phyloP scores from a whole-genome alignment of 2,329 filamentous ascomycete species.

The Ophiostoma pallidulum region DNA sequence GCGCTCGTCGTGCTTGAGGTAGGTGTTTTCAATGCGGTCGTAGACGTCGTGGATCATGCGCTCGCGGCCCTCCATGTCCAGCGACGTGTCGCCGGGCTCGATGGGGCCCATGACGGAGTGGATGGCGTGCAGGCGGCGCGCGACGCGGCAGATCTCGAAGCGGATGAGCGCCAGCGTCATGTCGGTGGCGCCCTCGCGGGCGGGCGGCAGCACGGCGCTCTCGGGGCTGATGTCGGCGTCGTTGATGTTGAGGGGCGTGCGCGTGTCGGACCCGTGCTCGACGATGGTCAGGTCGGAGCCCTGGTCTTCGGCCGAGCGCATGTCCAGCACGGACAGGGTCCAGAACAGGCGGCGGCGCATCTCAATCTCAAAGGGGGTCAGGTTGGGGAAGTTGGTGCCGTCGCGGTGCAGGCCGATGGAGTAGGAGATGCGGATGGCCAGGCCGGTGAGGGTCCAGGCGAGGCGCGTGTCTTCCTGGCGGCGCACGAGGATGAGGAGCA shows the following conservation, averaged over 20 bases:
- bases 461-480: constrained; percentile 43
- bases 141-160: constrained; percentile 33
- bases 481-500: constrained; percentile 47
- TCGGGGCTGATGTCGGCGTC: constrained; percentile 41
- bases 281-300: constrained; percentile 42
- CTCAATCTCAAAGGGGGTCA: constrained; percentile 52
- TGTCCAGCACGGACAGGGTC: constrained; percentile 49
- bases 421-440: constrained; percentile 48
- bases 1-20: constrained; percentile 41
- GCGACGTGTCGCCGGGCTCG: constrained; percentile 23
- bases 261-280: constrained; percentile 40
- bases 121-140: constrained; percentile 29
- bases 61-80: constrained; percentile 34
- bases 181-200: constrained; percentile 45
- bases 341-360: constrained; percentile 55
- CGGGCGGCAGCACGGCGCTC: constrained; percentile 35
- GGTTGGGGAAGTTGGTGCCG: constrained; percentile 38
- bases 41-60: constrained; percentile 24
- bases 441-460: constrained; percentile 54
- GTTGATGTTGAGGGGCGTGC: constrained; percentile 48
- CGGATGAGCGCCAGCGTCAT: constrained; percentile 36
- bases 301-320: constrained; percentile 50
- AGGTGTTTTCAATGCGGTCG: constrained; percentile 41
- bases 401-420: constrained; percentile 50
- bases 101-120: constrained; percentile 25